Evolutionary conservation across 495 filamentous ascomycete genomes (phyloP).

Genomic region (Hypoxylon perforatum): DNA sequence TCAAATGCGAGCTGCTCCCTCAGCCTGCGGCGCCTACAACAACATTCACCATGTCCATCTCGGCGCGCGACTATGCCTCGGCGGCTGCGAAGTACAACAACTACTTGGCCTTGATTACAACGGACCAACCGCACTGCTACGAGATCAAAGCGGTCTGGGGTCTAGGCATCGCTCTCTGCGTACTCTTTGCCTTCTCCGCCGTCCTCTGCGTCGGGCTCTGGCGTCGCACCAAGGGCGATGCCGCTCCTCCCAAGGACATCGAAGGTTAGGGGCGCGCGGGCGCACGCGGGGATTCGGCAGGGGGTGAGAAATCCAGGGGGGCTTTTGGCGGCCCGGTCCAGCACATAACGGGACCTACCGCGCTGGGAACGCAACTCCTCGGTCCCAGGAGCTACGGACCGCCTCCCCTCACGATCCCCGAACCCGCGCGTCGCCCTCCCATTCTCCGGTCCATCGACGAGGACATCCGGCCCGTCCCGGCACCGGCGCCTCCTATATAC

Average conservation of each 20-base stretch:
- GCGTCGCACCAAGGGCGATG: constrained; percentile 49
- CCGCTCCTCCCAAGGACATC: constrained; percentile 47
- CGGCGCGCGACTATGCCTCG: constrained; percentile 33
- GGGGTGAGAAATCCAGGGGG: constrained; percentile 11
- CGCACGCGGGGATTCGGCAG: constrained; percentile 41
- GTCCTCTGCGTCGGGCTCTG: constrained; percentile 69
- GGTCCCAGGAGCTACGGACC: constrained; percentile 21
- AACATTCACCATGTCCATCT: constrained; percentile 30
- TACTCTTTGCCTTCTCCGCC: constrained; percentile 76
- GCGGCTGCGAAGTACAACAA: constrained; percentile 44
- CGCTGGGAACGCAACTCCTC: constrained; percentile 45
- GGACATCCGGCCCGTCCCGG: constrained; percentile 30
- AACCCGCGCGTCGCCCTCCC: constrained; percentile 39
- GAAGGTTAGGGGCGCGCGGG: constrained; percentile 60
- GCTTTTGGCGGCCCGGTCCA: constrained; percentile 19
- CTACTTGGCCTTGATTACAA: constrained; percentile 42
- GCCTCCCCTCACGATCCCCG: constrained; percentile 29
- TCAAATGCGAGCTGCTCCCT: constrained; percentile 73
- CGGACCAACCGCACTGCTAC: constrained; percentile 76
- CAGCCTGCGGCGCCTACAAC: constrained; percentile 45
- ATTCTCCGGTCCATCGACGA: constrained; percentile 29
- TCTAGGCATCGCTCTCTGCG: constrained; percentile 81
- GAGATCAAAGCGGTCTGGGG: constrained; percentile 94
- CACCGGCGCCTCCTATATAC: constrained; percentile 20
- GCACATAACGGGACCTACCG: constrained; percentile 38